Conservation (phyloP, 441 rosid species). For the Populus tomentosa region DNA sequence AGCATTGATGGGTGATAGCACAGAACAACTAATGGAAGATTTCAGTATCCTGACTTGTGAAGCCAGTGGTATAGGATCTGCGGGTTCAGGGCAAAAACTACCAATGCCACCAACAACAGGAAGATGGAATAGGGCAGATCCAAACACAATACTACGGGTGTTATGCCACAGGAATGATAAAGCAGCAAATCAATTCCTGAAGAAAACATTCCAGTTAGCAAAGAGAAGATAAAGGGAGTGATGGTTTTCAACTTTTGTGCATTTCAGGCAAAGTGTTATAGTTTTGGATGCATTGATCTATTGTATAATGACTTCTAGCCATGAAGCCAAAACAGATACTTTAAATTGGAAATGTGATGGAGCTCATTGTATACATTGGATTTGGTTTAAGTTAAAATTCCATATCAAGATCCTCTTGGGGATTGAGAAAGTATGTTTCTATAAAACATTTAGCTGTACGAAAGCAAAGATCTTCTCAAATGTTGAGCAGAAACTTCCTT, state of each 20-base stretch:
- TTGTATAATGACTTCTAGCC: not conserved
- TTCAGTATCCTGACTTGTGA: constrained; percentile 64
- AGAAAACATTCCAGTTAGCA: constrained; percentile 66
- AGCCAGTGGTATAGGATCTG: constrained; percentile 51
- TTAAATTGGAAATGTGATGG: not conserved
- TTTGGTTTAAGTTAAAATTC: constrained; percentile 6
- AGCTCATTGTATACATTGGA: constrained; percentile 11
- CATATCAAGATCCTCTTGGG: constrained; percentile 17
- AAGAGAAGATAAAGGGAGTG: constrained; percentile 24
- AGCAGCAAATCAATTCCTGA: constrained; percentile 58
- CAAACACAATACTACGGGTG: constrained; percentile 72
- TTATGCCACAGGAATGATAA: constrained; percentile 78
- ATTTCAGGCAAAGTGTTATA: constrained; percentile 1
- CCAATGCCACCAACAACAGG: constrained; percentile 91
- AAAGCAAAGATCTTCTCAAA: not conserved
- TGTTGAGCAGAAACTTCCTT: not conserved
- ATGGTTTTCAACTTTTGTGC: not conserved
- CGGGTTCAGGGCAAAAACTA: constrained; percentile 56
- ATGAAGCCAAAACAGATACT: constrained; percentile 1
- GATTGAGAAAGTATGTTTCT: constrained; percentile 15
- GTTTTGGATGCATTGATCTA: constrained; percentile 1
- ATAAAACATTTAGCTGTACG: constrained; percentile 10
- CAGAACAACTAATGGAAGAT: constrained; percentile 80
- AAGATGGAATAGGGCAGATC: constrained; percentile 72
- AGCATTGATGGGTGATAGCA: constrained; percentile 60